A percentile compares a stretch with the other conserved stretches of the same genome.
phyloP scores from a whole-genome alignment of 495 filamentous ascomycete genomes.

The Oleoguttula mirabilis region DNA sequence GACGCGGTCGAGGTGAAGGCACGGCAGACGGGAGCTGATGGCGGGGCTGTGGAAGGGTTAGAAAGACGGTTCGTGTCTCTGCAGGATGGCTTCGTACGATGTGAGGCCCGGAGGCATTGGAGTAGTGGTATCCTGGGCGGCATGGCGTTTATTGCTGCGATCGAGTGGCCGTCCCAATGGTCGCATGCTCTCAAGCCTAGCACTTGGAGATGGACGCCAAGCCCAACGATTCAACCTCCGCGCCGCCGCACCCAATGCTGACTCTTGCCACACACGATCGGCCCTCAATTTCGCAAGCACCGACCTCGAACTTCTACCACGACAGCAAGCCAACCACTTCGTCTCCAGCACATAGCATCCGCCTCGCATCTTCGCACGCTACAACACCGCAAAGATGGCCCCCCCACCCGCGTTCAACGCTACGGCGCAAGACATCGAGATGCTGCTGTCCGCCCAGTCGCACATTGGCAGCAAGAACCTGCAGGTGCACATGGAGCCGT shows the following conservation, averaged over 20 bases:
- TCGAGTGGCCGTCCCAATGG: too few species aligned
- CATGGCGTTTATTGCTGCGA: too few species aligned
- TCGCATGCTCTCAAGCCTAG: too few species aligned
- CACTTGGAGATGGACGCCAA: too few species aligned
- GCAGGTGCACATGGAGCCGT: constrained; percentile 98
- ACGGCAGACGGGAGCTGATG: constrained; percentile 10
- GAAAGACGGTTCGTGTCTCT: constrained; percentile 5
- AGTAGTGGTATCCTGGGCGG: constrained; percentile 58
- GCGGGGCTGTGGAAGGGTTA: constrained; percentile 8
- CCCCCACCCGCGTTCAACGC: constrained; percentile 84
- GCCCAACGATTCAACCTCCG: too few species aligned
- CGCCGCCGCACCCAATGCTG: too few species aligned
- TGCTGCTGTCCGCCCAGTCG: constrained; percentile 90
- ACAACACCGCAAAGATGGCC: constrained; percentile 74
- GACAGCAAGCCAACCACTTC: too few species aligned
- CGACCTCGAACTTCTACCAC: constrained; percentile 9
- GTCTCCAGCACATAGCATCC: constrained; percentile 17
- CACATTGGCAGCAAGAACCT: constrained; percentile 98
- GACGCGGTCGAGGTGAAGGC: constrained; percentile 38
- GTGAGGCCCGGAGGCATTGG: constrained; percentile 49
- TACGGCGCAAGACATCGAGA: constrained; percentile 87
- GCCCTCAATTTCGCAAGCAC: constrained; percentile 8
- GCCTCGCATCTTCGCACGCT: too few species aligned
- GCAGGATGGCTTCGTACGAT: constrained; percentile 34
- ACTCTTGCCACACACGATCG: constrained; percentile 6